Evolutionary conservation across 441 rosid genomes (phyloP).

Genomic region (Arabidopsis hybrid): DNA sequence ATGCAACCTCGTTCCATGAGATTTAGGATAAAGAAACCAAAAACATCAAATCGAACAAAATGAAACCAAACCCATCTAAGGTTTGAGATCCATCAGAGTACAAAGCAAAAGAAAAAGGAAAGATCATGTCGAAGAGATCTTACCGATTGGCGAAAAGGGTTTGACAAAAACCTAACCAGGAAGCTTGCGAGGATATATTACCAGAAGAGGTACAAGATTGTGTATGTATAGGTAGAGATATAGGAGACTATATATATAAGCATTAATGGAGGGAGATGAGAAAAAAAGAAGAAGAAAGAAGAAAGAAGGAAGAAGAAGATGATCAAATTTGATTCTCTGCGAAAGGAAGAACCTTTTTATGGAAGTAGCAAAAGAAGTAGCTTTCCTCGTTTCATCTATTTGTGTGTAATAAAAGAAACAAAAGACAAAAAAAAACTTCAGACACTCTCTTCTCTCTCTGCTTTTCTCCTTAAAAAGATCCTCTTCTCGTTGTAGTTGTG

Average conservation of each 20-base stretch:
- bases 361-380: slow-evolving; percentile 41
- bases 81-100: slow-evolving; percentile 30
- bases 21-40: slow-evolving; percentile 16
- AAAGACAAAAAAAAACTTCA: slow-evolving; percentile 31
- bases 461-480: slow-evolving; percentile 40
- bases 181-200: slow-evolving; percentile 5
- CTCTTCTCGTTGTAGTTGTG: slow-evolving; percentile 44
- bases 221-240: background rate
- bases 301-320: slow-evolving; percentile 13
- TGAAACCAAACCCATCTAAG: slow-evolving; percentile 29
- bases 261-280: slow-evolving; percentile 13
- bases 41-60: slow-evolving; percentile 28
- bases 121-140: slow-evolving; percentile 31
- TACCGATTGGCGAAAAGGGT: slow-evolving; percentile 21
- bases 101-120: slow-evolving; percentile 20
- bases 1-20: slow-evolving; percentile 13
- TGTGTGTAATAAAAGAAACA: slow-evolving; percentile 43
- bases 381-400: slow-evolving; percentile 46
- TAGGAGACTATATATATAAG: slow-evolving; percentile 4
- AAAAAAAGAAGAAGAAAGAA: slow-evolving; percentile 10
- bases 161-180: slow-evolving; percentile 24
- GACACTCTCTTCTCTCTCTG: slow-evolving; percentile 37
- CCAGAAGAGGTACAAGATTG: slow-evolving; percentile 13
- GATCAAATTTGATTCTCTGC: slow-evolving; percentile 38
- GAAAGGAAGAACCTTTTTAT: slow-evolving; percentile 40